Evolutionary conservation across 2,329 filamentous ascomycete species (phyloP).

Genomic region (Trichophyton mentagrophytes): DNA sequence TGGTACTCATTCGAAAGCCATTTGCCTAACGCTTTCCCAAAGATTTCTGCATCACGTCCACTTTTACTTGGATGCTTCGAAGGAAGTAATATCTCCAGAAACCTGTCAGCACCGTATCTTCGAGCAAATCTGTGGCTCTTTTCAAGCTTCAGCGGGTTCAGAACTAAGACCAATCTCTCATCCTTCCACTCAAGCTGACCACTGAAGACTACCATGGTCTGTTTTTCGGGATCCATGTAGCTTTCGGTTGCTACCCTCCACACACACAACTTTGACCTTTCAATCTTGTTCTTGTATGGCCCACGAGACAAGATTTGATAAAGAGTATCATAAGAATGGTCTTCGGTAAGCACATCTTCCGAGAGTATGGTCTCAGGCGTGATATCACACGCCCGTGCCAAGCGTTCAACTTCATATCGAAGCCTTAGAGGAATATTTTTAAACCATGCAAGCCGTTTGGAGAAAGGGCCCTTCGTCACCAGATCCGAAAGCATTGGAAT

Average conservation of each 20-base stretch:
- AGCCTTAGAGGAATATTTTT: constrained; percentile 22
- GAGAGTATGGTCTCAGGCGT: constrained; percentile 20
- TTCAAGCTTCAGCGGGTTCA: constrained; percentile 33
- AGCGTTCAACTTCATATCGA: constrained; percentile 28
- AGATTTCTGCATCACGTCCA: constrained; percentile 13
- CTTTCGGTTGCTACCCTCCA: constrained; percentile 25
- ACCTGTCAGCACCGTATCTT: constrained; percentile 36
- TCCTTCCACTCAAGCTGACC: constrained; percentile 30
- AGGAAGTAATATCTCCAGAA: constrained; percentile 31
- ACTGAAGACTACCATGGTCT: constrained; percentile 29
- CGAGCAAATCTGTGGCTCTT: constrained; percentile 34
- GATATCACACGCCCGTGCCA: constrained; percentile 21
- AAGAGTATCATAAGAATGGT: constrained; percentile 19
- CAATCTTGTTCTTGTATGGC: constrained; percentile 13
- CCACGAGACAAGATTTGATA: constrained; percentile 23
- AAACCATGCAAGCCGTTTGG: constrained; percentile 17
- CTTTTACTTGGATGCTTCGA: constrained; percentile 19
- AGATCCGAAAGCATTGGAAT: constrained; percentile 20
- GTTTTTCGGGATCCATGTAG: constrained; percentile 22
- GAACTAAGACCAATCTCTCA: constrained; percentile 27
- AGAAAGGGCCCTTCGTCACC: constrained; percentile 26
- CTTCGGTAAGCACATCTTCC: constrained; percentile 16
- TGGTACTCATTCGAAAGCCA: constrained; percentile 32
- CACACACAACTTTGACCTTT: constrained; percentile 20
- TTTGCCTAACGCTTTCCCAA: constrained; percentile 24